Conservation (phyloP, 305 asterid species). For the Fraxinus sp. region DNA sequence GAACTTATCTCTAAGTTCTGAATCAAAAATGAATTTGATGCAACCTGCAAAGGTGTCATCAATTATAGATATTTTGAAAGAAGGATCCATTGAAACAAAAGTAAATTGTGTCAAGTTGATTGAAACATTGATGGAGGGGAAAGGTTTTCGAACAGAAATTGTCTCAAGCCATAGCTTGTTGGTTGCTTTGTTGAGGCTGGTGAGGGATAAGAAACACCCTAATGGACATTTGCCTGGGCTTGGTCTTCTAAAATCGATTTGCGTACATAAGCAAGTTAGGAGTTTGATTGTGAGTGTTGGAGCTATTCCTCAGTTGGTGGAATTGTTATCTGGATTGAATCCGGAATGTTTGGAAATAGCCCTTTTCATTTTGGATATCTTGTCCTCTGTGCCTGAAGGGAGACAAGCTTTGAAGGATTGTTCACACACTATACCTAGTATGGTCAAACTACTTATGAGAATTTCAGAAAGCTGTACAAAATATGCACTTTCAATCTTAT, state of each 20-base stretch:
- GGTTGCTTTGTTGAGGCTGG: conserved; percentile 59
- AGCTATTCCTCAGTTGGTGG: conserved; percentile 52
- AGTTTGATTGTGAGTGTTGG: conserved; percentile 53
- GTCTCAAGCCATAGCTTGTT: conserved; percentile 59
- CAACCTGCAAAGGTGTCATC: conserved; percentile 55
- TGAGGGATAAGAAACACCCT: conserved; percentile 52
- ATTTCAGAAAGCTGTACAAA: conserved; percentile 54
- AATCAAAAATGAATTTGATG: conserved; percentile 46
- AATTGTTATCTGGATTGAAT: conserved; percentile 38
- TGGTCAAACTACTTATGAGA: conserved; percentile 48
- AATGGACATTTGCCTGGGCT: conserved; percentile 49
- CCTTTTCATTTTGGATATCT: conserved; percentile 37
- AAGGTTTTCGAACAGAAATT: conserved; percentile 41
- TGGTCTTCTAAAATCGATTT: conserved; percentile 44
- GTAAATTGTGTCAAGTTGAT: conserved; percentile 46
- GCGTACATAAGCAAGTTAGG: conserved; percentile 36
- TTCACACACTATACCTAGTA: conserved; percentile 35
- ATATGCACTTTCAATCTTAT: conserved; percentile 48
- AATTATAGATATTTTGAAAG: conserved; percentile 48
- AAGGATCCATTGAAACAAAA: conserved; percentile 56
- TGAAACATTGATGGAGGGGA: conserved; percentile 47
- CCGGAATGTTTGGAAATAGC: conserved; percentile 51
- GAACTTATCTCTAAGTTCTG: conserved; percentile 40
- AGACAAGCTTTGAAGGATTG: conserved; percentile 51
- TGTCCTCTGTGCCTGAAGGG: conserved; percentile 51